phyloP scores from a whole-genome alignment of 2,329 filamentous ascomycete genomes.

The Phoma sp. region DNA sequence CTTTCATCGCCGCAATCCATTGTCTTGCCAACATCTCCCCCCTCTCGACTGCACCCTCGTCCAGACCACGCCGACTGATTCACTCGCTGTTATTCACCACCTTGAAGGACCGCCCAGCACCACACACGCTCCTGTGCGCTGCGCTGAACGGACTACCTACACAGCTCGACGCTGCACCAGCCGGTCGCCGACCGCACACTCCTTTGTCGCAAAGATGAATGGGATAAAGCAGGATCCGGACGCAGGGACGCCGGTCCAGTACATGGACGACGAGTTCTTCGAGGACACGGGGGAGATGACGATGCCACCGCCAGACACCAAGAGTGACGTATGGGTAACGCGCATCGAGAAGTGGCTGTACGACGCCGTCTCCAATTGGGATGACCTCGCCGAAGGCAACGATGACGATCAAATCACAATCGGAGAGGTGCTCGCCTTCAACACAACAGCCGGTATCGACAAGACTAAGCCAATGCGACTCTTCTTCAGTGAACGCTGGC shows the following conservation, averaged over 20 bases:
- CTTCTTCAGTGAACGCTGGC: conserved; percentile 68
- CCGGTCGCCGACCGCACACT: neutral
- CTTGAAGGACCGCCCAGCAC: neutral
- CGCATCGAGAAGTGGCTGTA: conserved; percentile 50
- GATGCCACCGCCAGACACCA: conserved; percentile 35
- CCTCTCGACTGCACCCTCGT: neutral
- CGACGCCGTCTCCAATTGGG: conserved; percentile 45
- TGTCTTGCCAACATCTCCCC: neutral
- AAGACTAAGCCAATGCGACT: conserved; percentile 63
- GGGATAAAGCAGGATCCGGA: conserved; percentile 50
- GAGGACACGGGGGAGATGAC: conserved; percentile 53
- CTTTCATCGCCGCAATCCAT: neutral
- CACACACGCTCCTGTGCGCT: neutral
- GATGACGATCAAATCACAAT: conserved; percentile 49
- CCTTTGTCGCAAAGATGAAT: conserved; percentile 39
- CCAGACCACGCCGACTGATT: neutral
- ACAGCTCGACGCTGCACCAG: conserved; percentile 2
- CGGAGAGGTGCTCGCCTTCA: conserved; percentile 42
- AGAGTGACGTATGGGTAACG: conserved; percentile 45
- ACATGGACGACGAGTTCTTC: conserved; percentile 51
- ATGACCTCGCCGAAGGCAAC: conserved; percentile 41
- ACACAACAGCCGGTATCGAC: conserved; percentile 35
- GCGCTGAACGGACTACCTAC: neutral
- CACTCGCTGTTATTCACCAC: neutral
- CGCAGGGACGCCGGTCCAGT: conserved; percentile 36